These are phyloP conservation scores for Juncus effusus DNA, from an alignment of 176 grass and related monocot species.

Conservation along the genomic window DNA sequence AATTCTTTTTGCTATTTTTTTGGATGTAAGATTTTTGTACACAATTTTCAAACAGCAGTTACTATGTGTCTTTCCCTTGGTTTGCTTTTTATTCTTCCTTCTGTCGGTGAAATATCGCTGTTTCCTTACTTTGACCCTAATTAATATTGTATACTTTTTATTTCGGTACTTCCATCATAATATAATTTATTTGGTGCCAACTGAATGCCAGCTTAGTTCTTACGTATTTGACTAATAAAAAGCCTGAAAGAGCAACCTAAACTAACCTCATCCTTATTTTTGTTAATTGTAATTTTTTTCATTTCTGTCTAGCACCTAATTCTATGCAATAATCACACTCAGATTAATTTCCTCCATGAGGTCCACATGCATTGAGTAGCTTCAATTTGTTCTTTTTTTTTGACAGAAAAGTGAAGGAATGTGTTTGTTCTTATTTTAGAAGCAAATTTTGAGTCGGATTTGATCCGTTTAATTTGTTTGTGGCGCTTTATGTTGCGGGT, in stretches of 20 bases:
- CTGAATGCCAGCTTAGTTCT: conserved; percentile 21
- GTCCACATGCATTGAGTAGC: conserved; percentile 10
- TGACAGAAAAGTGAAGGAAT: background rate
- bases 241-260: conserved; percentile 12
- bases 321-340: conserved; percentile 13
- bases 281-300: background rate
- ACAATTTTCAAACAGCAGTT: background rate
- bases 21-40: no score
- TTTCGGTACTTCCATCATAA: background rate
- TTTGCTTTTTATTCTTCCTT: background rate
- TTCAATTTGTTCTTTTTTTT: conserved; percentile 7
- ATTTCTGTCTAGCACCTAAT: conserved; percentile 8
- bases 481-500: no score
- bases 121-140: conserved; percentile 26
- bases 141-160: conserved; percentile 14
- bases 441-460: no score
- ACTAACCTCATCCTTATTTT: conserved; percentile 13
- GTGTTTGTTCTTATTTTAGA: conserved; percentile 2
- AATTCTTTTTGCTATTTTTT: no score
- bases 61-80: background rate
- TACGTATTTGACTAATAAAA: conserved; percentile 18
- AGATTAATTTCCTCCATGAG: conserved; percentile 5
- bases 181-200: conserved; percentile 29
- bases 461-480: no score
- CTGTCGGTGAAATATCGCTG: conserved; percentile 24